These are phyloP conservation scores for Fusarium cyanostomum DNA, from an alignment of 2,329 filamentous ascomycete genomes.

Conservation along the genomic window DNA sequence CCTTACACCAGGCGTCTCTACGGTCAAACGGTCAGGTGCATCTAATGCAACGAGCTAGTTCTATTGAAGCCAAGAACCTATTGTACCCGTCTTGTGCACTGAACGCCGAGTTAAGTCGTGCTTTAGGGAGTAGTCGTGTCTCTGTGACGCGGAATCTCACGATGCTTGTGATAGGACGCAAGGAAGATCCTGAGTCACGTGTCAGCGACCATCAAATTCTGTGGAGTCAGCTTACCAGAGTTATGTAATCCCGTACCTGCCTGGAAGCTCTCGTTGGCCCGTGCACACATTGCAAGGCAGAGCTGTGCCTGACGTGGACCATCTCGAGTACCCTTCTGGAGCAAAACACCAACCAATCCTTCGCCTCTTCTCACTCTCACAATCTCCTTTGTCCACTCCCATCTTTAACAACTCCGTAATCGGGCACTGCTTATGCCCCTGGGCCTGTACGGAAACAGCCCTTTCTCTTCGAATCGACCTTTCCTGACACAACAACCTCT, in stretches of 20 bases:
- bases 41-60: too few relatives aligned
- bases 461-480: constrained; percentile 24
- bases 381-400: constrained; percentile 15
- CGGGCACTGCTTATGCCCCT: constrained; percentile 35
- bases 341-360: constrained; percentile 44
- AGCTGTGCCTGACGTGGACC: constrained; percentile 60
- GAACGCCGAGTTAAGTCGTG: neutral
- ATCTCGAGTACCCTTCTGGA: constrained; percentile 43
- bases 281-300: constrained; percentile 49
- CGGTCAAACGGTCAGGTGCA: too few relatives aligned
- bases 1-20: too few relatives aligned
- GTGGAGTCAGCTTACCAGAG: constrained; percentile 20
- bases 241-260: constrained; percentile 39
- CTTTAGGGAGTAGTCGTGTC: neutral
- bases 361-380: constrained; percentile 25
- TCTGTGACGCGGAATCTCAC: constrained; percentile 3
- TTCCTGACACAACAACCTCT: constrained; percentile 26
- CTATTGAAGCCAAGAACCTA: neutral
- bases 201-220: neutral
- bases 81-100: neutral
- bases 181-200: constrained; percentile 14
- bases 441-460: constrained; percentile 32
- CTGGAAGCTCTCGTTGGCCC: constrained; percentile 39
- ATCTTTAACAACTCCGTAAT: constrained; percentile 8
- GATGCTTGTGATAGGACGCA: neutral